phyloP scores from a whole-genome alignment of 2,329 filamentous ascomycete genomes.

The Xylogone sp. region DNA sequence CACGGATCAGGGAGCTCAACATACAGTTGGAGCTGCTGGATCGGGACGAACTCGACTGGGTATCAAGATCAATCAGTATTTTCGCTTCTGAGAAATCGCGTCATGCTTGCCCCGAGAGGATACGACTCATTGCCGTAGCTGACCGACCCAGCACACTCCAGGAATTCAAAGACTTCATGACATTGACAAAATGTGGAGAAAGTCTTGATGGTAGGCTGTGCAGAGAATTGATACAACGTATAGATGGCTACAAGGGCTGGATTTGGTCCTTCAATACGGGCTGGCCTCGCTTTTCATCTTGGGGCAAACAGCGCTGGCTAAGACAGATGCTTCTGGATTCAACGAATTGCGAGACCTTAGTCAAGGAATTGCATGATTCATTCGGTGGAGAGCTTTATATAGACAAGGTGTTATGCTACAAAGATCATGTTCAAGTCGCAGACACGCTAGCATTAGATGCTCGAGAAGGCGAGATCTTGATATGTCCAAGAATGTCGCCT shows the following conservation, averaged over 20 bases:
- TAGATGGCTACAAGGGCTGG: neutral
- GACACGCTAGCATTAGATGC: slow-evolving; percentile 15
- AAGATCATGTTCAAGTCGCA: slow-evolving; percentile 9
- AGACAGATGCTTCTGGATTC: slow-evolving; percentile 24
- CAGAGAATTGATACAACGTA: slow-evolving; percentile 9
- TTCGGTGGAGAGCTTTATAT: slow-evolving; percentile 22
- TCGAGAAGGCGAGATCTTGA: slow-evolving; percentile 22
- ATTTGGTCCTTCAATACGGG: slow-evolving; percentile 17
- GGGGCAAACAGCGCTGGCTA: slow-evolving; percentile 26
- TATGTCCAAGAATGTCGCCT: slow-evolving; percentile 2
- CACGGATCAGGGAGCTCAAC: slow-evolving; percentile 15
- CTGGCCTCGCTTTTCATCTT: slow-evolving; percentile 25
- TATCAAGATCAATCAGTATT: slow-evolving; percentile 11
- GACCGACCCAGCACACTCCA: slow-evolving; percentile 19
- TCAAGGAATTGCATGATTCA: slow-evolving; percentile 14
- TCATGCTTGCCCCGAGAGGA: slow-evolving; percentile 14
- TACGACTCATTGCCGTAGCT: slow-evolving; percentile 19
- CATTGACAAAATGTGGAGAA: slow-evolving; percentile 18
- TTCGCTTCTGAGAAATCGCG: slow-evolving; percentile 11
- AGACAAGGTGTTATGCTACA: slow-evolving; percentile 17
- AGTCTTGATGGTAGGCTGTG: slow-evolving; percentile 22
- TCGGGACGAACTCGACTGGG: slow-evolving; percentile 26
- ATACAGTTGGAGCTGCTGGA: slow-evolving; percentile 24
- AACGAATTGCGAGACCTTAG: slow-evolving; percentile 15
- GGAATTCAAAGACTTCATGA: slow-evolving; percentile 22